Percentiles rank a stretch among this genome's conserved stretches.
Conservation (phyloP, 108 stramenopile species). For the Skeletonema menzelii region DNA sequence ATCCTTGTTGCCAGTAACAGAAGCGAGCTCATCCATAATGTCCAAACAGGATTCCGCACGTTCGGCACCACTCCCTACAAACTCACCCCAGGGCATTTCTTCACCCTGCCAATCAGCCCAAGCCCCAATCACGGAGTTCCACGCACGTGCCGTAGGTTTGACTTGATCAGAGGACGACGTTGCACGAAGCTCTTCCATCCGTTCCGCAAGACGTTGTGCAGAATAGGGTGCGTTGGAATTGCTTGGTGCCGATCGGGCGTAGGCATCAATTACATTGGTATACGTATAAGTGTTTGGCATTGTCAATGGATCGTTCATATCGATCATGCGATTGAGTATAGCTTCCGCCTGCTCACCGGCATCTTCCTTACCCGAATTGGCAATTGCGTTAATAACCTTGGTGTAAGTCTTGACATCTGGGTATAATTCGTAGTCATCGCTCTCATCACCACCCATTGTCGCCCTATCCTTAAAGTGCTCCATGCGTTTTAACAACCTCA, state of each 20-base stretch:
- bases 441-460: not conserved
- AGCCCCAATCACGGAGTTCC: slow-evolving; percentile 41
- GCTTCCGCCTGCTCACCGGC: slow-evolving; percentile 60
- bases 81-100: slow-evolving; percentile 21
- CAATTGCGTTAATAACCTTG: slow-evolving; percentile 68
- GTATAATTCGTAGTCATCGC: slow-evolving; percentile 9
- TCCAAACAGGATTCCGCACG: slow-evolving; percentile 43
- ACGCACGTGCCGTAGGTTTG: slow-evolving; percentile 37
- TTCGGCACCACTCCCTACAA: slow-evolving; percentile 7
- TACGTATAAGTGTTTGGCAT: slow-evolving; percentile 35
- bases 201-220: slow-evolving; percentile 37
- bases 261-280: slow-evolving; percentile 41
- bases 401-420: slow-evolving; percentile 74
- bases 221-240: slow-evolving; percentile 12
- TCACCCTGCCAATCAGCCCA: slow-evolving; percentile 32
- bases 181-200: slow-evolving; percentile 31
- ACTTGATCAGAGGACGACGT: not conserved
- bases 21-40: slow-evolving; percentile 54
- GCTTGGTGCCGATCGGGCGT: slow-evolving; percentile 7
- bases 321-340: slow-evolving; percentile 42
- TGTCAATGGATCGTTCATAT: not conserved
- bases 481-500: slow-evolving; percentile 55
- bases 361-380: slow-evolving; percentile 45
- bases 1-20: slow-evolving; percentile 47
- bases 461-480: slow-evolving; percentile 47